phyloP scores from a whole-genome alignment of 192 early-diverging fungal genomes.

The Podila verticillata region DNA sequence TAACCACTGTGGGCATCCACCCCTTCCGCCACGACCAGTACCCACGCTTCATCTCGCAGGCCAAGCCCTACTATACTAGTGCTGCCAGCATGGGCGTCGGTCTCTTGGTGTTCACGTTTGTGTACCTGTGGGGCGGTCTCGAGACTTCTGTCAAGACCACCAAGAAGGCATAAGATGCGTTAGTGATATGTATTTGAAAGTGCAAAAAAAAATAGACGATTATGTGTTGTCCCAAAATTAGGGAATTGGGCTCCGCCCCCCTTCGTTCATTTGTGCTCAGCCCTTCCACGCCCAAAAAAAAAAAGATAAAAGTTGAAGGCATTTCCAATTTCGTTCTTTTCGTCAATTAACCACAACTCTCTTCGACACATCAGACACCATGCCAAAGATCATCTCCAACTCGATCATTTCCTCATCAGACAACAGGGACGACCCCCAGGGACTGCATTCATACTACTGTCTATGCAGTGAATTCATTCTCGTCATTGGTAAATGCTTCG shows the following conservation, averaged over 20 bases:
- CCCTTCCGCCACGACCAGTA: slow-evolving; percentile 97
- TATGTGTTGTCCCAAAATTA: too few relatives aligned
- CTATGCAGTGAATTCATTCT: slow-evolving; percentile 70
- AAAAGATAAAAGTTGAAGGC: too few relatives aligned
- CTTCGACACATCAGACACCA: slow-evolving; percentile 9
- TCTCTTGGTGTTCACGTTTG: slow-evolving; percentile 84
- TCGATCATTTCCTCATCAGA: slow-evolving; percentile 67
- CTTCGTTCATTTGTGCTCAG: background rate
- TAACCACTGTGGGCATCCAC: slow-evolving; percentile 84
- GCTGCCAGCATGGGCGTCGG: slow-evolving; percentile 84
- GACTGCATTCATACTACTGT: slow-evolving; percentile 68
- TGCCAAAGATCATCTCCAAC: slow-evolving; percentile 71
- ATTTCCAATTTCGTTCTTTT: too few relatives aligned
- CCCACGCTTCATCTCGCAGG: slow-evolving; percentile 88
- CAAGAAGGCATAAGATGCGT: slow-evolving; percentile 35
- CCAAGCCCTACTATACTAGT: slow-evolving; percentile 95
- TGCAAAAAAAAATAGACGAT: background rate
- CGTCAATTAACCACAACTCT: background rate
- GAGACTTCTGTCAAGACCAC: slow-evolving; percentile 41
- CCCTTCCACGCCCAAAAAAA: background rate
- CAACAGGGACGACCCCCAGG: slow-evolving; percentile 51
- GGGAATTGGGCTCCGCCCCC: too few relatives aligned
- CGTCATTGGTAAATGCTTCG: slow-evolving; percentile 54
- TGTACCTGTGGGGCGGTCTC: slow-evolving; percentile 74
- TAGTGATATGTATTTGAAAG: background rate